Conservation (phyloP, 2,329 filamentous ascomycete genomes). For the Davidsoniella virescens region DNA sequence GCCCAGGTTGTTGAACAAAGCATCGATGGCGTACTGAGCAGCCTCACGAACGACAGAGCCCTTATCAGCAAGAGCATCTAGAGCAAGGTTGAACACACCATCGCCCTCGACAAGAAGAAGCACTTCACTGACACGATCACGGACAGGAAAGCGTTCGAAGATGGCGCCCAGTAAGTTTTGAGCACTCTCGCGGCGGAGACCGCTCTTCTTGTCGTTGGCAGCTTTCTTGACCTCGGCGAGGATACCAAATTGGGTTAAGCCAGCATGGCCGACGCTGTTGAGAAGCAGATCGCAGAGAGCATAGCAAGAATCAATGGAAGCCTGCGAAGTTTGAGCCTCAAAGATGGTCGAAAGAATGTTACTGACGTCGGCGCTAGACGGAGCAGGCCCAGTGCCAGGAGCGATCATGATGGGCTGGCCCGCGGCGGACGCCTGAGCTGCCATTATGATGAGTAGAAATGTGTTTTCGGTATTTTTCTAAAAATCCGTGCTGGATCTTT, state of each 20-base stretch:
- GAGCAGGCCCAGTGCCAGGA: slow-evolving; percentile 35
- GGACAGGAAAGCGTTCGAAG: slow-evolving; percentile 72
- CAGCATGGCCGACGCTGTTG: slow-evolving; percentile 35
- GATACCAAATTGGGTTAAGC: slow-evolving; percentile 37
- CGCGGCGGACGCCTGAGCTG: slow-evolving; percentile 4
- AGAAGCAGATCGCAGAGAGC: slow-evolving; percentile 43
- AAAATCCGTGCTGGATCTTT: too few species aligned
- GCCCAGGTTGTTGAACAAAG: slow-evolving; percentile 63
- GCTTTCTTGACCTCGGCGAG: slow-evolving; percentile 49
- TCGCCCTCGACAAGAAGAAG: slow-evolving; percentile 70
- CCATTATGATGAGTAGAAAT: not conserved
- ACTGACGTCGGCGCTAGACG: slow-evolving; percentile 49
- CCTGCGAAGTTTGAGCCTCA: slow-evolving; percentile 48
- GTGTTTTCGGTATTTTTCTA: not conserved
- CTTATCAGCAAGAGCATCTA: slow-evolving; percentile 85
- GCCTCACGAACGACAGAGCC: slow-evolving; percentile 75
- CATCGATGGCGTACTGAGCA: slow-evolving; percentile 85
- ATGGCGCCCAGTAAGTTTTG: slow-evolving; percentile 91
- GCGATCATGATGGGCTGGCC: slow-evolving; percentile 26
- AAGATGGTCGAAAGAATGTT: slow-evolving; percentile 52
- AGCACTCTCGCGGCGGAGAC: slow-evolving; percentile 67
- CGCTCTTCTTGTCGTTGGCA: slow-evolving; percentile 85
- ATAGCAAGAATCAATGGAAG: slow-evolving; percentile 49
- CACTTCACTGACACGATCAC: slow-evolving; percentile 64
- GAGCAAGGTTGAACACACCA: slow-evolving; percentile 51